Base-by-base conservation (phyloP, 1,284 basidiomycete genomes). In the Moesziomyces antarcticus region DNA sequence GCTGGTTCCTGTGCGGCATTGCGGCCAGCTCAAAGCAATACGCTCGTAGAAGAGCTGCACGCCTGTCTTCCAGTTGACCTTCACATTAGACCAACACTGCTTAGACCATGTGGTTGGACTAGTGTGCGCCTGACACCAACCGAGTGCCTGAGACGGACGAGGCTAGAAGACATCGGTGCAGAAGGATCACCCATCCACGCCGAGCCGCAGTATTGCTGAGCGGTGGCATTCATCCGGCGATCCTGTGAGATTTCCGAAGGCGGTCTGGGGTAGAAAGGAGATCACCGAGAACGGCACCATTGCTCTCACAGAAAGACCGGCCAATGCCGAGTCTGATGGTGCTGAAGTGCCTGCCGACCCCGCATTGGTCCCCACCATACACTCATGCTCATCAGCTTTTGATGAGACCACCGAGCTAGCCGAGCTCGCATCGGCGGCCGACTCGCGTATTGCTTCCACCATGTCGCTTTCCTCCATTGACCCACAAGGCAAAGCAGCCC, bases 1-100 rank as follows among this genome's bases (percentile, higher is more conserved):
- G 33, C 7, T 72, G 69, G 69, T 56, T 42, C 25, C 18, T 53
- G 2, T 72, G 69, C 35, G 69, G 63, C 11, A 50, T 67, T 3
- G 21, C 20, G 2, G 25, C 48, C 1, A 61, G 51, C 41, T 72
- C 59, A 59, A 56, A 41, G 40, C 49, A 37, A 7, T 43, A 44
- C 16, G 16, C 22, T 5, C n/a, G 42, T 18, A 41, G 50, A 5
- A 18, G 10, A 2, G 45, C 49, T 24, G 40, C 37, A 18, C 16
- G 7, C 7, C 6, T 16, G 6, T 40, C 37, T 18, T 16, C 6
- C 37, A 18, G 18, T 6, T 40, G n/a, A 5, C 4, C 6, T 1
- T 8, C 4, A 18, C 3, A 24, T 40, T 40, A 40, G 37, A 40
- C 7, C 18, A 16, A 18, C 16, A 7, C 37, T 18, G 37, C 14